These are phyloP conservation scores for Mycena chlorophos DNA, from an alignment of 768 basidiomycete genomes.

Conservation along the genomic window DNA sequence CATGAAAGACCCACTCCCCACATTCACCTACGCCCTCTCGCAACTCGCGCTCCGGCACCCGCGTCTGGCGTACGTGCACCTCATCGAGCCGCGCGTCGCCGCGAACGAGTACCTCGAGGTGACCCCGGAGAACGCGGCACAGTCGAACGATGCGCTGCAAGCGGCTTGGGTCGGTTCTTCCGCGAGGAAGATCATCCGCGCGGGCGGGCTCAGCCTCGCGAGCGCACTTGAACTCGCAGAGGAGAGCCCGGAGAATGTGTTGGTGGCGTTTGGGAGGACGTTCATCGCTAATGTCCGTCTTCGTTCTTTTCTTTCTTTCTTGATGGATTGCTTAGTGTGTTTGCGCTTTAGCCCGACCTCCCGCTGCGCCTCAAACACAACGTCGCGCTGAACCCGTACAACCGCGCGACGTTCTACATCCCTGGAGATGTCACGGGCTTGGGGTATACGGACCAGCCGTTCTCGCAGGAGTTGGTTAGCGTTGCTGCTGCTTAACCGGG, in stretches of 20 bases:
- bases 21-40: slow-evolving; percentile 31
- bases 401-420: slow-evolving; percentile 31
- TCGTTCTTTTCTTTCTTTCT: not conserved
- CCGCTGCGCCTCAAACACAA: slow-evolving; percentile 27
- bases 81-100: slow-evolving; percentile 32
- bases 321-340: not conserved
- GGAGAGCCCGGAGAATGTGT: slow-evolving; percentile 13
- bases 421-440: slow-evolving; percentile 18
- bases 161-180: slow-evolving; percentile 32
- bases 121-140: slow-evolving; percentile 3
- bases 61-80: slow-evolving; percentile 40
- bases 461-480: slow-evolving; percentile 10
- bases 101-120: slow-evolving; percentile 9
- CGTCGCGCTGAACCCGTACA: slow-evolving; percentile 30
- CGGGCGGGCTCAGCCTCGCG: slow-evolving; percentile 32
- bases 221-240: slow-evolving; percentile 26
- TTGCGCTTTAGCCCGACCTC: slow-evolving; percentile 35
- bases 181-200: slow-evolving; percentile 23
- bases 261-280: slow-evolving; percentile 9
- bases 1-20: slow-evolving; percentile 32
- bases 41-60: slow-evolving; percentile 29
- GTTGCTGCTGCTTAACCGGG: no score
- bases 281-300: slow-evolving; percentile 5
- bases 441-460: slow-evolving; percentile 35
- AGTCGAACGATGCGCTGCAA: slow-evolving; percentile 31